Evolutionary conservation across 805 yeast genomes (phyloP), one percentile per base, ranked within the genome.

Genomic region (Candida qinlingensis): DNA sequence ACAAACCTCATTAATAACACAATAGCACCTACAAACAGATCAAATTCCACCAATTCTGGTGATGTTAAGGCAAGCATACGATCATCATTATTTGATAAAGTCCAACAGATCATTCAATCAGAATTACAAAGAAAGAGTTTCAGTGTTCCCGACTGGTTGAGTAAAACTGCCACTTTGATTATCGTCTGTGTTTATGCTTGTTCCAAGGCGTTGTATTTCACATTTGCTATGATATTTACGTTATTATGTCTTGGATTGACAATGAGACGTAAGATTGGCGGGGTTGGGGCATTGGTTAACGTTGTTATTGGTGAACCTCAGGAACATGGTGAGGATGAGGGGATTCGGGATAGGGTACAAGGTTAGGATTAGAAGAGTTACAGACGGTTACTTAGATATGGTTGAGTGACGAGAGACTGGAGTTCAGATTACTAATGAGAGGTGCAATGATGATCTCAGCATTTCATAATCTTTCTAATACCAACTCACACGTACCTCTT

Each of bases 201-300:
- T 3, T 10, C 29, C 3, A 42, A 42, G 12, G 30, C 39, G 3
- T 5, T 37, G 3, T 42, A 42, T 25, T 42, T 42, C 36, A 29
- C 35, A 9, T 40, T 41, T 11, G 38, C 45, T 4, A 46, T 46
- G 48, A n/a, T 31, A 6, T 46, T 46, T 25, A 25, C 40, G 7
- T 4, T 41, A 7, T 25, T 45, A 3, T 45, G 48, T 37, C 7
- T 45, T 3, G 34, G 13, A 1, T 11, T 39, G 12, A 45, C 48
- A 2, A 40, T 45, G 41, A 45, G 30, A n/a, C 26, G 48, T 6
- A 45, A 45, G 19, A 4, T 39, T 3, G 41, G 39, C 11, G 45
- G 45, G 3, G 19, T 42, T 13, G 29, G 33, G 4, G 36, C 11
- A 5, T 13, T 42, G 11, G 26, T 37, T 4, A 9, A 34, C 7